Evolutionary conservation across 352 stramenopile genomes (phyloP), one percentile per base, ranked within the genome.

Genomic region (Plasmopara viticola): DNA sequence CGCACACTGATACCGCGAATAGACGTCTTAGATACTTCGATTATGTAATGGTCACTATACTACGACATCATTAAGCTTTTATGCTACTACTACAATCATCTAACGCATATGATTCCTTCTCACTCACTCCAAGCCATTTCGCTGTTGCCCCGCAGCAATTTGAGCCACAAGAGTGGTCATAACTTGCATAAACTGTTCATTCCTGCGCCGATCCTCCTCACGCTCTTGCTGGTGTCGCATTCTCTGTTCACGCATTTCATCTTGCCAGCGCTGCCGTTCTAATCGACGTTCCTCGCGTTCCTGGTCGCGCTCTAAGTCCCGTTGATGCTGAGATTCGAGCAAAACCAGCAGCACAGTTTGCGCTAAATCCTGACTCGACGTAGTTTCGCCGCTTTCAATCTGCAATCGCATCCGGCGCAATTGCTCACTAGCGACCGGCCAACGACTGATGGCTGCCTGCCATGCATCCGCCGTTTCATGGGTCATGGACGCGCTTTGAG

Each of bases 121-220:
- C n/a, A 14, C 39, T 67, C 40, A 66, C 34, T 60, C 66, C 46
- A 70, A 38, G 8, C 53, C 53, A 8, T 29, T 41, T 39, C 58
- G 53, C 35, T 65, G 56, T 54, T 58, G 62, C 6, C 51, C 44
- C 28, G 58, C 58, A 33, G 59, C 59, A 45, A 72, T 56, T 45
- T 72, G 60, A 2, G 55, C 55, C 25, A 66, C 44, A 4, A 72
- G 49, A 13, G 55, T 66, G 13, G 51, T 66, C 59, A 72, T 66
- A 13, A 68, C 48, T 48, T 72, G 63, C 51, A 72, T 60, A 41
- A 68, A 68, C 38, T 68, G 50, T 17, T 72, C 63, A 50, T 62
- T 64, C 9, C 55, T 58, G 44, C 63, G 59, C 20, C 54, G 51
- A 28, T 72, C 63, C 31, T 72, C 63, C 1, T 37, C 46, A 9